These are phyloP conservation scores for Peronospora destructor DNA, from an alignment of 352 stramenopile species.

Conservation along the genomic window DNA sequence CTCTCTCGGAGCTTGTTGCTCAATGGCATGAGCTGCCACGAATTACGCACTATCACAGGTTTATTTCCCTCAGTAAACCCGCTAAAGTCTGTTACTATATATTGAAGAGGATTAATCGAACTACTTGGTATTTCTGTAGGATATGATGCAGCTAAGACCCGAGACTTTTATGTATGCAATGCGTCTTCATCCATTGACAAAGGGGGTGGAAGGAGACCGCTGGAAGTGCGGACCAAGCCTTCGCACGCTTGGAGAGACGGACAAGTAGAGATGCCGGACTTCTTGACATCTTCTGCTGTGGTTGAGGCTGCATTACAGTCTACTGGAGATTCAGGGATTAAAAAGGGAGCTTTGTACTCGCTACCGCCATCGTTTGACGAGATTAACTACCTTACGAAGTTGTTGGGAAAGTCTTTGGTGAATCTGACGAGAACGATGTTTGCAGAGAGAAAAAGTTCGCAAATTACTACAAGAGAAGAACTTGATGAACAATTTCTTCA, in stretches of 20 bases:
- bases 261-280: slow-evolving; percentile 30
- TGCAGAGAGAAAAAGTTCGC: slow-evolving; percentile 23
- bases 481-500: slow-evolving; percentile 33
- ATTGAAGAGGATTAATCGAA: background rate
- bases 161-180: slow-evolving; percentile 64
- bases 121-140: slow-evolving; percentile 15
- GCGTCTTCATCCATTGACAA: slow-evolving; percentile 8
- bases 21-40: slow-evolving; percentile 47
- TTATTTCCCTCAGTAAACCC: no score
- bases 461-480: slow-evolving; percentile 25
- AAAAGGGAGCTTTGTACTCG: slow-evolving; percentile 11
- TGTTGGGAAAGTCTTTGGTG: slow-evolving; percentile 59
- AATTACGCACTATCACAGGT: slow-evolving; percentile 56
- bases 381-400: slow-evolving; percentile 48
- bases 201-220: background rate
- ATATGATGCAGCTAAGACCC: slow-evolving; percentile 36
- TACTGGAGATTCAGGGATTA: background rate
- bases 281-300: slow-evolving; percentile 8
- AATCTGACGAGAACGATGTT: slow-evolving; percentile 51
- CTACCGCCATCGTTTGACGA: slow-evolving; percentile 35
- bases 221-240: slow-evolving; percentile 44
- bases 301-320: background rate
- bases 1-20: slow-evolving; percentile 59
- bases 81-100: background rate
- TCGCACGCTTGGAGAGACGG: slow-evolving; percentile 63